Percentiles rank a stretch among this genome's conserved stretches.
Evolutionary conservation across 2,329 filamentous ascomycete species (phyloP).

Genomic region (Escovopsis sp.): DNA sequence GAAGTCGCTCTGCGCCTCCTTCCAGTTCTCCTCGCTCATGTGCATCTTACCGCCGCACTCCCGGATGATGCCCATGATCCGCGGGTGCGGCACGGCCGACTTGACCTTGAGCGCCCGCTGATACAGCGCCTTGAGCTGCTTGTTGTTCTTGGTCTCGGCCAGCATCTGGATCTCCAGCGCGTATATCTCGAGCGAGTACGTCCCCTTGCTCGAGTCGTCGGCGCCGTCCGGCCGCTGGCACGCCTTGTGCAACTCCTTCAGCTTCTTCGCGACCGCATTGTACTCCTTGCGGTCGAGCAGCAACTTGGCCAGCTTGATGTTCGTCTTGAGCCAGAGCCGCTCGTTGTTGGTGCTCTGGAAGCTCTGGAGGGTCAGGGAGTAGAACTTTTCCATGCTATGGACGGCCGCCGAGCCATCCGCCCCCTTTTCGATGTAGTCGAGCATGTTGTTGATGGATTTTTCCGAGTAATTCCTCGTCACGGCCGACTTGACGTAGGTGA

Average conservation of each 20-base stretch:
- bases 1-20: conserved; percentile 91
- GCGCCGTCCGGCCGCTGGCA: conserved; percentile 78
- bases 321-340: conserved; percentile 92
- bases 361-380: conserved; percentile 80
- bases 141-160: conserved; percentile 91
- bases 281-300: conserved; percentile 90
- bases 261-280: conserved; percentile 60
- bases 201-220: conserved; percentile 89
- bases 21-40: conserved; percentile 99
- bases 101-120: conserved; percentile 81
- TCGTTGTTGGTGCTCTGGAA: conserved; percentile 98
- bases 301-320: conserved; percentile 87
- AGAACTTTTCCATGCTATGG: conserved; percentile 86
- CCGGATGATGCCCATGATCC: conserved; percentile 97
- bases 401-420: conserved; percentile 52
- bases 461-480: conserved; percentile 97
- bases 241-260: conserved; percentile 75
- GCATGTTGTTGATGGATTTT: conserved; percentile 98
- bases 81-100: conserved; percentile 94
- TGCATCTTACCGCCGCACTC: conserved; percentile 99
- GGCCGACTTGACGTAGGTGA: conserved; percentile 93
- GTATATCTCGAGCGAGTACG: conserved; percentile 90
- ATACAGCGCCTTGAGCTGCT: conserved; percentile 85
- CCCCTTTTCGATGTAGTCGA: conserved; percentile 95
- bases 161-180: conserved; percentile 98